Base-by-base conservation (phyloP, 495 filamentous ascomycete genomes). In the Penicillium fimorum region DNA sequence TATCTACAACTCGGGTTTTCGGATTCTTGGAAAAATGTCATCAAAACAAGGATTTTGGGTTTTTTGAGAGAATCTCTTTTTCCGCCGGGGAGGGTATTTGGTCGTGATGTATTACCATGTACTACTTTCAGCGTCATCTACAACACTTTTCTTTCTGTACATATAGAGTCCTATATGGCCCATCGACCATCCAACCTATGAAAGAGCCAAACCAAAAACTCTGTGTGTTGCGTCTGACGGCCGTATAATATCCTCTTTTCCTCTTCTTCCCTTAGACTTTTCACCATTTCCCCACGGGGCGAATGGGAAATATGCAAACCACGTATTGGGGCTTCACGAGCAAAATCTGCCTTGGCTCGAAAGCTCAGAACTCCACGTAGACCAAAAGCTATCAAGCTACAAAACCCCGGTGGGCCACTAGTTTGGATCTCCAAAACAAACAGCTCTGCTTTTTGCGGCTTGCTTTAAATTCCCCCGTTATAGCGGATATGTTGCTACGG, bases 141-240 rank as follows among this genome's bases (percentile, higher is more conserved):
- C 68, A 68, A 68, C 65, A 69, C 60, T 65, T 66, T 70, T 63
- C 61, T 68, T 69, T 69, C 57, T 75, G 72, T 76, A 76, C 72
- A 76, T 76, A 76, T 76, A 76, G 72, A 76, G 69, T 71, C 37
- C 66, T 72, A 75, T 53, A 66, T 68, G 65, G 65, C 65, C 65
- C 58, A 65, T 56, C 52, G 52, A 54, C 66, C 61, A 69, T 64
- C 66, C 64, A 64, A 62, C 61, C 56, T 66, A 67, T 57, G 58
- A 62, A 68, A 56, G 66, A 69, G 66, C 66, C 66, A 69, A 67
- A 64, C 58, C 57, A 69, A 69, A 46, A 68, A 68, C 66, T 68
- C 66, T 68, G 63, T 68, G 66, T 68, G 66, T 68, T 68, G 63
- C 62, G 62, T 60, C 58, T 59, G 51, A 58, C 50, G 55, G 65